These are phyloP conservation scores for Cotoneaster glaucophyllus DNA, from an alignment of 306 rosid genomes.

Conservation along the genomic window DNA sequence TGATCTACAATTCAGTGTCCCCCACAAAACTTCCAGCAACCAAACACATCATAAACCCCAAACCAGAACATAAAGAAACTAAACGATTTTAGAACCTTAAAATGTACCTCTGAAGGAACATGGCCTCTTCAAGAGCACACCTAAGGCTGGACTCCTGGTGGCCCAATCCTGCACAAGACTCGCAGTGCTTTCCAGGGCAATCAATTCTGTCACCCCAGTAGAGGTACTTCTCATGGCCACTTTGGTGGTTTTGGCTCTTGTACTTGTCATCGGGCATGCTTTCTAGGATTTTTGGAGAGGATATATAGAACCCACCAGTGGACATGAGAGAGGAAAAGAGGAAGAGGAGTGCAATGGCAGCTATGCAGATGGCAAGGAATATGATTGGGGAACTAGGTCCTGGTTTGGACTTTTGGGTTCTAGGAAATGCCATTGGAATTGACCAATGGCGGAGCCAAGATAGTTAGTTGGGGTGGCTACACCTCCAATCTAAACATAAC, in stretches of 20 bases:
- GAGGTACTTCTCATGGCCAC: slow-evolving; percentile 44
- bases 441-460: slow-evolving; percentile 2
- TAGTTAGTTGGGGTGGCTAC: background rate
- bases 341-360: slow-evolving; percentile 40
- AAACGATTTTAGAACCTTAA: background rate
- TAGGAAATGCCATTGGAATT: slow-evolving; percentile 45
- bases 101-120: slow-evolving; percentile 49
- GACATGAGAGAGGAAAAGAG: slow-evolving; percentile 41
- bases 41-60: background rate
- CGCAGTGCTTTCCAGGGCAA: slow-evolving; percentile 93
- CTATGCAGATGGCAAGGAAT: slow-evolving; percentile 24
- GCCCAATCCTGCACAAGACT: slow-evolving; percentile 81
- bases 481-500: background rate
- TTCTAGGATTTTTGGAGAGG: slow-evolving; percentile 14
- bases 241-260: slow-evolving; percentile 3
- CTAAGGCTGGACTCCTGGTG: slow-evolving; percentile 98
- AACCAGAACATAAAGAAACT: slow-evolving; percentile 1
- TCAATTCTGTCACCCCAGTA: slow-evolving; percentile 87
- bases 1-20: background rate
- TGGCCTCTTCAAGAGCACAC: slow-evolving; percentile 90
- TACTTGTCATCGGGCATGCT: background rate
- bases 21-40: slow-evolving; percentile 5
- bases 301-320: slow-evolving; percentile 22
- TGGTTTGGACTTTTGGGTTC: slow-evolving; percentile 33
- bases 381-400: slow-evolving; percentile 48